phyloP scores from a whole-genome alignment of 331 rosid genomes.

The Cucumis variabilis region DNA sequence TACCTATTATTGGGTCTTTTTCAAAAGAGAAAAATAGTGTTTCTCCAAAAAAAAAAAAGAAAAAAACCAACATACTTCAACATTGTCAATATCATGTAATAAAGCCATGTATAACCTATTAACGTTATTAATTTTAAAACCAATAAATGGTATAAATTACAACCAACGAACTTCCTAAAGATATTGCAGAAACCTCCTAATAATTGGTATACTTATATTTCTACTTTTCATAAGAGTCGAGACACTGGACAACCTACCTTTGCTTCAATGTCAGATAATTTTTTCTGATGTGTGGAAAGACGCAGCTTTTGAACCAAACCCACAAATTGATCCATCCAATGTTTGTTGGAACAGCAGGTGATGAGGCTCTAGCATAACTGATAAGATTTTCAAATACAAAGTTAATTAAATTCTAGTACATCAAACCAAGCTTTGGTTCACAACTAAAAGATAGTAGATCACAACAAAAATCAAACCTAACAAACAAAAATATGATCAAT shows the following conservation, averaged over 20 bases:
- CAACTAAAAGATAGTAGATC: too few relatives aligned
- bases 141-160: not conserved
- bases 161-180: not conserved
- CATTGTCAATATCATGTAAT: not conserved
- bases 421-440: too few relatives aligned
- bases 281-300: slow-evolving; percentile 42
- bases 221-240: too few relatives aligned
- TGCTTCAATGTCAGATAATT: too few relatives aligned
- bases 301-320: slow-evolving; percentile 90
- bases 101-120: not conserved
- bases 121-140: not conserved
- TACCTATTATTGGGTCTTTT: too few relatives aligned
- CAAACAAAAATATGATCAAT: too few relatives aligned
- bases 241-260: too few relatives aligned
- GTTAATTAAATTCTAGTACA: too few relatives aligned
- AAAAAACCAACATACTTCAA: too few relatives aligned
- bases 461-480: too few relatives aligned
- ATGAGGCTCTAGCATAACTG: slow-evolving; percentile 99
- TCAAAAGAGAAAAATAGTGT: too few relatives aligned
- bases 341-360: slow-evolving; percentile 84
- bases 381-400: slow-evolving; percentile 22
- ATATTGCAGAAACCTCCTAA: not conserved
- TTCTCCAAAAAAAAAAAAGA: too few relatives aligned
- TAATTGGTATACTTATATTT: not conserved
- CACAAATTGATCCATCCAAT: slow-evolving; percentile 91